Base-by-base conservation (phyloP, 2,329 filamentous ascomycete genomes). In the Ceratocystis destructans region DNA sequence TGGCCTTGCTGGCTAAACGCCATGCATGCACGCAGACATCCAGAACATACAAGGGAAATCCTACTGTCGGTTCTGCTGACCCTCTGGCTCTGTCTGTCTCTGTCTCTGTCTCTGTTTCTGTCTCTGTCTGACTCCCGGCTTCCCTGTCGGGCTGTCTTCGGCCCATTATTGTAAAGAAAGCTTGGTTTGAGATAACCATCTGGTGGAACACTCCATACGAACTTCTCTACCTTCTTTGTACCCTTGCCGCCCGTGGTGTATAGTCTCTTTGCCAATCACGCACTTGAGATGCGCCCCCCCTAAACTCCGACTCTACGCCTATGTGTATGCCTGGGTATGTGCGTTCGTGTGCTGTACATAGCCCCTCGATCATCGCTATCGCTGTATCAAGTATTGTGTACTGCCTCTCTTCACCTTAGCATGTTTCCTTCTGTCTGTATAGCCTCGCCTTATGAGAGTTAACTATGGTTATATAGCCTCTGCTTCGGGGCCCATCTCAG, bases 131-230 rank as follows among this genome's bases (percentile, higher is more conserved):
- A 31, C 25, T 53, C 20, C 46, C 22, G 20, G 5, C 22, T 8
- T 45, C n/a, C 31, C 25, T 66, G 17, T 53, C n/a, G 28, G 28
- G 17, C 45, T 4, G 22, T 62, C 33, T 53, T 66, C 20, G 44
- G 46, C 41, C n/a, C 57, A 28, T 65, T 50, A 22, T 22, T 37
- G 31, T 59, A 61, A 41, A 46, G 46, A 63, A 63, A 63, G 61
- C 62, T 57, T 55, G 46, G 25, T 50, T 20, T 31, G 37, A 37
- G 25, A 20, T 41, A 22, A 20, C 37, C 8, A 41, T 63, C 15
- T 31, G n/a, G 22, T 59, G 53, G 53, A 33, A 59, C 53, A 59
- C 53, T 59, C 3, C 53, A 17, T 17, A 59, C 12, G 53, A 59
- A 25, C 53, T 33, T 33, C 28, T 59, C 22, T 50, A 50, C 22